Conservation (phyloP, 768 basidiomycete genomes). For the Termitomyces sp. region DNA sequence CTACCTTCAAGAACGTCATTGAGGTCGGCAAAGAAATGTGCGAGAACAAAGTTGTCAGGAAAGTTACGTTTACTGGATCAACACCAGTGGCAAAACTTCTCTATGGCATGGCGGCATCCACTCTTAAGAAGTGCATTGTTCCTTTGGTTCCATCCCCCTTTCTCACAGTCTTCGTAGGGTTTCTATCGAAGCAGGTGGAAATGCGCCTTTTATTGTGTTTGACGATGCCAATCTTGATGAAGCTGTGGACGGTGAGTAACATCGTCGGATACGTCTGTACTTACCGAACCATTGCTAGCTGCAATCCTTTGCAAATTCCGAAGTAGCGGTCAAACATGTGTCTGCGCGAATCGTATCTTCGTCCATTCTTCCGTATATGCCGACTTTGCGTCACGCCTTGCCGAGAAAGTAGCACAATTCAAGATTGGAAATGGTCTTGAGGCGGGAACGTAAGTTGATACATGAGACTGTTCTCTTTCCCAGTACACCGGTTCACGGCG, state of each 20-base stretch:
- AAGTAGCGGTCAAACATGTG: conserved; percentile 74
- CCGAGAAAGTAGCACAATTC: conserved; percentile 76
- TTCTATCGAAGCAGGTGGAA: conserved; percentile 90
- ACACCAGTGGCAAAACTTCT: conserved; percentile 76
- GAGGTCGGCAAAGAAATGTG: conserved; percentile 96
- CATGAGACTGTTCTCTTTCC: too few relatives aligned
- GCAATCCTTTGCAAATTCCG: conserved; percentile 80
- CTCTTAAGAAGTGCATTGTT: conserved; percentile 69
- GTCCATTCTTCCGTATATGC: conserved; percentile 91
- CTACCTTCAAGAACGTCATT: conserved; percentile 75
- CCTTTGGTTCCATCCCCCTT: neutral
- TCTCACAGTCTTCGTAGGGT: conserved; percentile 23
- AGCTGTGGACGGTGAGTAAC: conserved; percentile 70
- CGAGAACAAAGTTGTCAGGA: conserved; percentile 79
- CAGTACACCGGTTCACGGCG: neutral
- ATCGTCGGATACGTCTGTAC: neutral
- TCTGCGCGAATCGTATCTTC: conserved; percentile 88
- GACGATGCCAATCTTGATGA: conserved; percentile 92
- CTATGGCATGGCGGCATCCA: conserved; percentile 66
- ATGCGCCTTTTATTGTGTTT: conserved; percentile 95
- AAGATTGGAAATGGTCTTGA: conserved; percentile 89
- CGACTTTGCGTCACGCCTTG: conserved; percentile 83
- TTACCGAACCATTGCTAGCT: conserved; percentile 29
- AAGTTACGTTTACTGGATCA: conserved; percentile 90
- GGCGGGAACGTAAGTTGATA: conserved; percentile 55